These are phyloP conservation scores for Massariosphaeria phaeospora DNA, from an alignment of 495 filamentous ascomycete genomes.

Conservation along the genomic window DNA sequence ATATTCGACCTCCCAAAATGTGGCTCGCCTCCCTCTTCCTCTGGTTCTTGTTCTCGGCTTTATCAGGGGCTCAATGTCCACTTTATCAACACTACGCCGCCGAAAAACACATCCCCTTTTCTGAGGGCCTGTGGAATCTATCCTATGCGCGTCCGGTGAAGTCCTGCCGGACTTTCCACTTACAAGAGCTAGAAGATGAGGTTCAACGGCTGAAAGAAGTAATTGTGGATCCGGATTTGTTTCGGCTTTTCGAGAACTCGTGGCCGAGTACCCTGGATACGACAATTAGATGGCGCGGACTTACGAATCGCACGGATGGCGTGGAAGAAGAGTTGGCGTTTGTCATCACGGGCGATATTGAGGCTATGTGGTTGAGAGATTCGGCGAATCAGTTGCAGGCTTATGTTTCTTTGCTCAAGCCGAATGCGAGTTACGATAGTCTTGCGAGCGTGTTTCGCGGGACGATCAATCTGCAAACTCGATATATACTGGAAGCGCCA, in stretches of 20 bases:
- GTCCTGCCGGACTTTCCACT: conserved; percentile 57
- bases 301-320: conserved; percentile 38
- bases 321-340: conserved; percentile 54
- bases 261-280: conserved; percentile 68
- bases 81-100: conserved; percentile 39
- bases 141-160: conserved; percentile 54
- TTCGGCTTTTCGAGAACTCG: conserved; percentile 58
- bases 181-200: conserved; percentile 49
- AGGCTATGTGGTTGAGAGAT: conserved; percentile 69
- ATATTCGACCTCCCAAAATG: not conserved
- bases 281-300: conserved; percentile 59
- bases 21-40: not conserved
- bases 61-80: conserved; percentile 34
- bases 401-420: conserved; percentile 54
- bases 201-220: conserved; percentile 46
- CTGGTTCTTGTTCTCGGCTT: not conserved
- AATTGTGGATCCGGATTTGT: conserved; percentile 61
- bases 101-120: conserved; percentile 36
- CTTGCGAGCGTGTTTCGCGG: conserved; percentile 58
- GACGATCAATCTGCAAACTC: conserved; percentile 61
- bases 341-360: conserved; percentile 60
- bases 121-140: conserved; percentile 43
- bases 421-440: conserved; percentile 44
- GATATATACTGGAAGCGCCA: conserved; percentile 55
- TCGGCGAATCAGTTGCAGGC: conserved; percentile 62